Evolutionary conservation across 768 basidiomycete genomes (phyloP), one percentile per base, ranked within the genome.

Genomic region (Suillus subluteus): DNA sequence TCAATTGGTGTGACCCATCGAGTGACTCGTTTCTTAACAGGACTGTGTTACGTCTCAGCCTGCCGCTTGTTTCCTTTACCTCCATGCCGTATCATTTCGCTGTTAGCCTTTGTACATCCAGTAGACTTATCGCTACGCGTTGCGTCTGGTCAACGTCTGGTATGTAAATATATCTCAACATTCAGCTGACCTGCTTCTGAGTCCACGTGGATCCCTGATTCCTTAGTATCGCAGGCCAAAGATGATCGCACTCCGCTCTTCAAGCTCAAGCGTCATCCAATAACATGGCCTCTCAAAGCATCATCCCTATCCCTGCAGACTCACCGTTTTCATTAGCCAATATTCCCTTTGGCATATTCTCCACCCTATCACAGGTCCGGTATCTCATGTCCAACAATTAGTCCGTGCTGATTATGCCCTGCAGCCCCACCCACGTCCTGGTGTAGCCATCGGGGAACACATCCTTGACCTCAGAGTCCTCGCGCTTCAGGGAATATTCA

Each of bases 331-430:
- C 63, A 37, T 37, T 64, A 50, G 54, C 37, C 18, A 64, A 64
- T 9, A 64, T 64, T 16, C 63, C 63, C 40, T 64, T 64, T 41
- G 63, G 63, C 4, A 56, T 64, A 32, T 64, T 64, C 23, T 64
- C 63, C 12, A 64, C 63, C 18, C 16, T 59, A 54, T 32, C 55
- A 3, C 32, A 64, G 35, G 63, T 64, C 3, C 30, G 35, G 7
- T 37, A 41, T 59, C 30, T 55, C 30, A 21, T 59, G 15, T 55
- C 40, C 1, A 38, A 26, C 6, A 32, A 16, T 38, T 59, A 44
- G 44, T 50, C 37, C 6, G 13, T 40, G 15, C 38, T 59, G 58
- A 59, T 37, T 6, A 32, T 18, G 1, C 32, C 40, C 37, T 56
- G 21, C 48, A 64, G 63, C 37, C 63, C 26, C 56, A 9, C 6